Evolutionary conservation across 2,329 filamentous ascomycete genomes (phyloP), one percentile per base, ranked within the genome.

Genomic region (Aspergillus japonicus): DNA sequence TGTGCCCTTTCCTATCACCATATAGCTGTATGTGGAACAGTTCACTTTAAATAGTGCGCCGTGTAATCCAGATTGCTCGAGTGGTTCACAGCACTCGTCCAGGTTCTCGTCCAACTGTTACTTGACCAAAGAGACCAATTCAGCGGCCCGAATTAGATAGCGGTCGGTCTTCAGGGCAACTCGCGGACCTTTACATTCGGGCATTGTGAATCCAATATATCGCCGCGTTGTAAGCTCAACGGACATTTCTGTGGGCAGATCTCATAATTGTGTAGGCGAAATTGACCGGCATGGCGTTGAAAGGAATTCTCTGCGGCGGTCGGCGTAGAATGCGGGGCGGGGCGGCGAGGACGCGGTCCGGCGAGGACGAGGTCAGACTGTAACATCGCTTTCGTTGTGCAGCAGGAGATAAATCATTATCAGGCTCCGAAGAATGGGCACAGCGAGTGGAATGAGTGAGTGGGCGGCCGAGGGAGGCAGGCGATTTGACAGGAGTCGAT

Each of bases 1-100:
- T 1, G 72, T 75, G 26, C 70, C 71, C 62, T 75, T 75, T 16
- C 70, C 71, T 44, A 75, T 24, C 10, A 69, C 56, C 6, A 64
- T 69, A 47, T 70, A 71, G 4, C 71, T 68, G 54, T 71, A 69
- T 50, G 31, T 19, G 5, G 39, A 33, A 56, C 61, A 71, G 12
- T 67, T 67, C 24, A 74, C 56, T 56, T 72, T 73, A 59, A 74
- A 73, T 4, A 66, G 67, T 5, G 67, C 68, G 7, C 71, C 69
- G 23, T 61, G 70, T 26, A 65, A 12, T 23, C 71, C 70, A 56
- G 65, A 69, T 10, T 10, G 12, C 10, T 68, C 65, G 16, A 70
- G 42, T 19, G 70, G 69, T 0, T 56, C 68, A 47, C 66, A 71
- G 24, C 50, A 8, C 8, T 62, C 58, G 50, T 71, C 66, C 42